Evolutionary conservation across 2,329 filamentous ascomycete species (phyloP).

Genomic region (Penicillium hesseltinei): DNA sequence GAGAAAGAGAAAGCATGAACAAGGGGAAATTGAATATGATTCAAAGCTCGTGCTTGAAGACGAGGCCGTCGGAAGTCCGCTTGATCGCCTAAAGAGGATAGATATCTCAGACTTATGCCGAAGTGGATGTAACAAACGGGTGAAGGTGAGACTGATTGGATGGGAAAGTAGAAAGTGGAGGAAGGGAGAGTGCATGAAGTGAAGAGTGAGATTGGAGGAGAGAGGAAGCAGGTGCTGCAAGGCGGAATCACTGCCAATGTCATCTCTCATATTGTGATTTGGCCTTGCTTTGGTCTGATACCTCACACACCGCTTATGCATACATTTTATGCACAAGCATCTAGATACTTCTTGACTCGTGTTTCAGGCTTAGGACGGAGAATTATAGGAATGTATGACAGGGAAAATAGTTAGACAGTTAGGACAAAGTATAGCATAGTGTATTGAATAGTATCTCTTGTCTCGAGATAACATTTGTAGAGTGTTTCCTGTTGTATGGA

Average conservation of each 20-base stretch:
- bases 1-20: not conserved
- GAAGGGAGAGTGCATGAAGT: not conserved
- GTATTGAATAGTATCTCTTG: not conserved
- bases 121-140: conserved; percentile 12
- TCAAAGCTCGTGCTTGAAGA: not conserved
- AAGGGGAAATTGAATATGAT: not conserved
- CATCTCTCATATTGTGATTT: not conserved
- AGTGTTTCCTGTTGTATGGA: not conserved
- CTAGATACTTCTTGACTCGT: not conserved
- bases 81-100: conserved; percentile 13
- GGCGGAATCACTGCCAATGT: not conserved
- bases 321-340: not conserved
- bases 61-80: conserved; percentile 13
- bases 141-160: not conserved
- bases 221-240: not conserved
- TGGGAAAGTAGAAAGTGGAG: not conserved
- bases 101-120: conserved; percentile 7
- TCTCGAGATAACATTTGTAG: not conserved
- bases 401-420: not conserved
- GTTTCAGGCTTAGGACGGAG: not conserved
- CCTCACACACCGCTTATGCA: not conserved
- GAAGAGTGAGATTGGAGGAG: not conserved
- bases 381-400: too few species aligned
- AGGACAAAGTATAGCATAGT: not conserved
- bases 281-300: not conserved